phyloP scores from a whole-genome alignment of 1,139 yeast species.

The Yamadazyma atlantica region DNA sequence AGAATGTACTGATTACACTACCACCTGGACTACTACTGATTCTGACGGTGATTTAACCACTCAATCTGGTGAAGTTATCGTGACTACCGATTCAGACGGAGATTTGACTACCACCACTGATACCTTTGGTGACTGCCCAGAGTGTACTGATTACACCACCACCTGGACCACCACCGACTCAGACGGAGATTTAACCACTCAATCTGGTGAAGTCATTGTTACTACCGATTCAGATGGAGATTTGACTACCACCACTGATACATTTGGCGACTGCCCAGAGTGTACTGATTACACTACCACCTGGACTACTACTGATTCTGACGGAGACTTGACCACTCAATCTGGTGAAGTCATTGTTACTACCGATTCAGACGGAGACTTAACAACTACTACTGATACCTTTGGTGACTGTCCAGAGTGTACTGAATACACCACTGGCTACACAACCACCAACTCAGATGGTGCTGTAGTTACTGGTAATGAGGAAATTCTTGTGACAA shows the following conservation, averaged over 20 bases:
- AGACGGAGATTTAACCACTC: background rate
- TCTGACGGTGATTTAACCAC: background rate
- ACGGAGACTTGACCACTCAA: conserved; percentile 7
- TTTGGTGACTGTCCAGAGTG: conserved; percentile 3
- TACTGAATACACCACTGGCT: conserved; percentile 2
- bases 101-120: background rate
- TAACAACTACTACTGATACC: conserved; percentile 4
- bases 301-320: conserved; percentile 8
- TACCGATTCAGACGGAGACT: conserved; percentile 9
- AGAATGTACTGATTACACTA: background rate
- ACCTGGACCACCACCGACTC: background rate
- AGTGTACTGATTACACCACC: background rate
- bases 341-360: conserved; percentile 8
- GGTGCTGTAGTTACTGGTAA: conserved; percentile 8
- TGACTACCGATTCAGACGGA: background rate
- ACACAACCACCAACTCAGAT: conserved; percentile 7
- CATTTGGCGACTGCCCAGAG: conserved; percentile 5
- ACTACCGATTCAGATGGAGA: background rate
- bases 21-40: background rate
- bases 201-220: background rate
- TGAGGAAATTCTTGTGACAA: conserved; percentile 10
- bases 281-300: conserved; percentile 12
- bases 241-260: background rate
- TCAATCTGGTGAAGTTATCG: background rate
- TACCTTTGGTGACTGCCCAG: background rate